Evolutionary conservation across 1,139 yeast genomes (phyloP), one percentile per base, ranked within the genome.

Genomic region (Magnusiomyces magnusii): DNA sequence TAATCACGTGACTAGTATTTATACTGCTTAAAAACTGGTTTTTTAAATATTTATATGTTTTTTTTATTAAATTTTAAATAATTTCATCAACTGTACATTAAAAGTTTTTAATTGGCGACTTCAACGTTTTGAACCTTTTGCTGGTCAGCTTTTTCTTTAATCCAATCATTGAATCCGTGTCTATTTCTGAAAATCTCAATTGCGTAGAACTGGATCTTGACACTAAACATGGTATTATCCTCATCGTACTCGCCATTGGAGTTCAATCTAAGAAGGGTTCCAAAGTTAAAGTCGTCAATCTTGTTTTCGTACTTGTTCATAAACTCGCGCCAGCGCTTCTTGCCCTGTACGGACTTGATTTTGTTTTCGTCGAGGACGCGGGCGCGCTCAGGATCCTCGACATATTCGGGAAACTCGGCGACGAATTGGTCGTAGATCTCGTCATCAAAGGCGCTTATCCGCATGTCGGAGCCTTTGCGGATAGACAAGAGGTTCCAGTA

Each of bases 121-220:
- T 31, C 13, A 13, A 31, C 7, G 13, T 31, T 13, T 31, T 31
- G 7, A 13, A 9, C 54, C 54, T 39, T 36, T 13, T 19, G 47
- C 50, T 57, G 51, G 23, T 51, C 53, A 24, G 58, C 58, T 10
- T 44, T 41, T n/a, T 69, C 75, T 55, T 76, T 70, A 61, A 85
- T 80, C 99, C 99, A 93, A 76, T 93, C 97, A 75, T 93, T 95
- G 71, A 89, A 80, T 50, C 96, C 96, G 65, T 81, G 80, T 74
- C 85, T 87, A 76, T 95, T 95, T 81, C 99, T 86, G 64, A 90
- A 91, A 65, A 93, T 87, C 76, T 93, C 99, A 69, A 91, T 81
- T 59, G 97, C 97, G 68, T 92, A 88, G 71, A 95, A 93, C 76
- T 93, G 97, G 71, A 91, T 83, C 77, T 97, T 83, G 60, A 92